These are phyloP conservation scores for Starmerella gropengiesseri DNA, from an alignment of 805 yeast genomes.

Conservation along the genomic window DNA sequence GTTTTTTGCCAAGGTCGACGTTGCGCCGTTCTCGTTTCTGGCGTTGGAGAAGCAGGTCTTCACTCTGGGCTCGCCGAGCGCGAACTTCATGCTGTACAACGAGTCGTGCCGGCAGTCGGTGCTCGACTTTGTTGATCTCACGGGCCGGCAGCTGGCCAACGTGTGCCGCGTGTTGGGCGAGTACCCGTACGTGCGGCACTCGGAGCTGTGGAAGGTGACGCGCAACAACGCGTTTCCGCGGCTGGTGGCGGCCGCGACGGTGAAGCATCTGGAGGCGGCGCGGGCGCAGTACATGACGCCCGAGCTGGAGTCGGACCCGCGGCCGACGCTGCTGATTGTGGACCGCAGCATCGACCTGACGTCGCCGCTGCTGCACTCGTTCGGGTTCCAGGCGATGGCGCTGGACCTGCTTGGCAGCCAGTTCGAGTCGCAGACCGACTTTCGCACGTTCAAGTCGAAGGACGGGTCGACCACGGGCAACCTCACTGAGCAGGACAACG, in stretches of 20 bases:
- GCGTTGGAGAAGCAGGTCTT: constrained; percentile 66
- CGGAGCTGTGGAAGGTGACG: constrained; percentile 30
- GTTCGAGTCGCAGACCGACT: constrained; percentile 8
- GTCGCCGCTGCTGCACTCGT: constrained; percentile 81
- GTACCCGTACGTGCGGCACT: constrained; percentile 74
- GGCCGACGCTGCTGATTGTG: constrained; percentile 62
- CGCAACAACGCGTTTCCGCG: constrained; percentile 52
- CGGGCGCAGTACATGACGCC: constrained; percentile 27
- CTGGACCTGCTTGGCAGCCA: constrained; percentile 46
- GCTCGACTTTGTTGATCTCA: constrained; percentile 38
- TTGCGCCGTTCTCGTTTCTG: constrained; percentile 39
- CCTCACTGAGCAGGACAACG: constrained; percentile 51
- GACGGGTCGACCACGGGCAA: constrained; percentile 30
- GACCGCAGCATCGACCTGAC: constrained; percentile 77
- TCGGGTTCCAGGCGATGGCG: constrained; percentile 84
- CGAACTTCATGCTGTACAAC: constrained; percentile 66
- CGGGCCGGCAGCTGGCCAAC: constrained; percentile 57
- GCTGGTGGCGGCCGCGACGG: constrained; percentile 28
- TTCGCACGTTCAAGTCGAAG: constrained; percentile 17
- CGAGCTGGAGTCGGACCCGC: constrained; percentile 37
- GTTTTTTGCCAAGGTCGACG: constrained; percentile 29
- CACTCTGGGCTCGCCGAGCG: constrained; percentile 47
- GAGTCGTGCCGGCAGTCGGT: constrained; percentile 37
- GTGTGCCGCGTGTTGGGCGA: constrained; percentile 74
- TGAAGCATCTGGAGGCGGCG: constrained; percentile 10